Evolutionary conservation across 345 rosid genomes (phyloP).

Genomic region (Salix dunnii): DNA sequence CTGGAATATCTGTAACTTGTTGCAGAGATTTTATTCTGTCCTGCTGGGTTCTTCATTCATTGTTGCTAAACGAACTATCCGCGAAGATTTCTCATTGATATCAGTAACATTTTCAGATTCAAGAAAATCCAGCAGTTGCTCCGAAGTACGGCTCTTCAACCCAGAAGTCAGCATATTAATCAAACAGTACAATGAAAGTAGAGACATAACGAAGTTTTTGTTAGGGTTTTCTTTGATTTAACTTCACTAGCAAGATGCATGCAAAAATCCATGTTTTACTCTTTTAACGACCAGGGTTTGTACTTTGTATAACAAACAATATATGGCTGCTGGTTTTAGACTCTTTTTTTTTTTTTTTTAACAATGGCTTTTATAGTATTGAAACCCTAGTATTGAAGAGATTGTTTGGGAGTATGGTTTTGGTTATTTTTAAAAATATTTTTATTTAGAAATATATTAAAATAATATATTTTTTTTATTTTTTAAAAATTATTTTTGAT

Average conservation of each 20-base stretch:
- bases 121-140: conserved; percentile 5
- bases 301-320: too few relatives aligned
- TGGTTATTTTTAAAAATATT: too few relatives aligned
- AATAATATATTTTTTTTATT: too few relatives aligned
- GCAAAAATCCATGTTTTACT: background rate
- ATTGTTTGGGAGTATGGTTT: too few relatives aligned
- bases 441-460: too few relatives aligned
- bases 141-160: background rate
- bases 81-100: background rate
- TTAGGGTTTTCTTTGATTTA: background rate
- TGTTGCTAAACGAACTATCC: background rate
- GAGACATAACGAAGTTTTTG: conserved; percentile 1
- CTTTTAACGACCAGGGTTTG: too few relatives aligned
- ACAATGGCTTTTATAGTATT: too few relatives aligned
- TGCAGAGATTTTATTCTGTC: background rate
- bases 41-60: background rate
- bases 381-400: too few relatives aligned
- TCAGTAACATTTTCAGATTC: background rate
- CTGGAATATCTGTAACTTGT: too few relatives aligned
- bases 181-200: background rate
- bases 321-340: too few relatives aligned
- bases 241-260: background rate
- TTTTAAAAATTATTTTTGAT: too few relatives aligned
- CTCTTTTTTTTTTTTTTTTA: too few relatives aligned
- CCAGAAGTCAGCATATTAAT: conserved; percentile 10